Base-by-base conservation (phyloP, 179 eudicot genomes). In the Beta lomatogona region DNA sequence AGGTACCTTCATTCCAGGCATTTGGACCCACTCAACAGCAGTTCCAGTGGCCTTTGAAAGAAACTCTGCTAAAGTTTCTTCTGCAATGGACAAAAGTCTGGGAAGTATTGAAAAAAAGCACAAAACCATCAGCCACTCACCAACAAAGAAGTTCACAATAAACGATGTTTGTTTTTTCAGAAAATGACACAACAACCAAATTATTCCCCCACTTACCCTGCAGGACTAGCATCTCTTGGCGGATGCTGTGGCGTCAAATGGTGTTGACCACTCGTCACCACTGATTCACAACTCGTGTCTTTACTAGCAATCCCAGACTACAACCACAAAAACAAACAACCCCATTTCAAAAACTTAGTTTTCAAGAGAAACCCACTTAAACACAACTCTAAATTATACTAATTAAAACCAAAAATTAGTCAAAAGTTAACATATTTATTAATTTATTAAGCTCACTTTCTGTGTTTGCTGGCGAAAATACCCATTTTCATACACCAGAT, bases 41-140 rank as follows among this genome's bases (percentile, higher is more conserved):
- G 98, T 94, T 90, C 98, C 98, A 93, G 98, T 94, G 68, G 98
- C 98, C 97, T 94, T 94, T 54, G 98, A 94, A 84, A 94, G 91
- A 94, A 94, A 94, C 97, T 93, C 98, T 90, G 98, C 87, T 93
- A 94, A 94, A 91, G 98, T 94, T 82, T 94, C 98, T 88, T 94
- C 98, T 86, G 98, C 98, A 88, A 94, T 91, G 90, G 98, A 92
- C 96, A 94, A 87, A 88, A 94, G 98, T 84, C 98, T 94, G 83
- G 82, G 82, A 86, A 92, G 74, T 60, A 86, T 69, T 5, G 52
- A 77, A 54, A 44, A 75, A 82, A 77, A 80, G 71, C 74, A 82
- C 72, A 78, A 64, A 77, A 13, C 41, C 75, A 73, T 85, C 73
- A 86, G 85, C 61, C 55, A 82, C 80, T 75, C 46, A 70, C 52